These are phyloP conservation scores for Podospora comata DNA, from an alignment of 495 filamentous ascomycete genomes.

Conservation along the genomic window DNA sequence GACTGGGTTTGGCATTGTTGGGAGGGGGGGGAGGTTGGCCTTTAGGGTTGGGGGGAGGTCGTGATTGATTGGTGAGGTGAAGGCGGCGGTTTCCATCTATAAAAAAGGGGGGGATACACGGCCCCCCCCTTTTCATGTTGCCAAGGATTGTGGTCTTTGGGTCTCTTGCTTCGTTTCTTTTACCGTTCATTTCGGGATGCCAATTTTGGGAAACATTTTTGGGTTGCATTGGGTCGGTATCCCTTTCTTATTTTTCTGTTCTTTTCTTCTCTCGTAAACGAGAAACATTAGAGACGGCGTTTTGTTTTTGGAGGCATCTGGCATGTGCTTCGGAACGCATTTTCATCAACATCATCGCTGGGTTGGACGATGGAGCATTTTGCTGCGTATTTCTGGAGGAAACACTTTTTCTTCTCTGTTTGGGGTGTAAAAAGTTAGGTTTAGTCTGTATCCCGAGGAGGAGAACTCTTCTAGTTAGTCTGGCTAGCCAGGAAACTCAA, in stretches of 20 bases:
- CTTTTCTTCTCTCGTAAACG: background rate
- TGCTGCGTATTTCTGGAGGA: background rate
- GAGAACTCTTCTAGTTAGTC: background rate
- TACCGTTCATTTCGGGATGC: background rate
- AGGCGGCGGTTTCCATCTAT: background rate
- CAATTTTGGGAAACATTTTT: background rate
- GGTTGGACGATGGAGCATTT: background rate
- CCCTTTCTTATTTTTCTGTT: background rate
- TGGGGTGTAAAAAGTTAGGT: background rate
- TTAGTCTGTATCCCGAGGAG: background rate
- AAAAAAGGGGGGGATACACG: too few species aligned
- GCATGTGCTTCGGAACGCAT: background rate
- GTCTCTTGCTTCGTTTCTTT: background rate
- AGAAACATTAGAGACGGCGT: background rate
- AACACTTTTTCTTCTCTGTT: constrained; percentile 7
- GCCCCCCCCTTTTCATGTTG: too few species aligned
- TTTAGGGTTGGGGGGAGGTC: background rate
- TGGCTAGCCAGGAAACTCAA: background rate
- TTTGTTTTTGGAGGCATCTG: background rate
- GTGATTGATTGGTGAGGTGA: background rate
- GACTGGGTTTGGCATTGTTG: background rate
- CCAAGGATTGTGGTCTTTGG: too few species aligned
- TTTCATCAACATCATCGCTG: background rate
- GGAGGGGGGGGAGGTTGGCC: background rate
- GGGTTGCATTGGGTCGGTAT: background rate